Conservation (phyloP, 768 basidiomycete genomes). For the Pleurotus platypus region DNA sequence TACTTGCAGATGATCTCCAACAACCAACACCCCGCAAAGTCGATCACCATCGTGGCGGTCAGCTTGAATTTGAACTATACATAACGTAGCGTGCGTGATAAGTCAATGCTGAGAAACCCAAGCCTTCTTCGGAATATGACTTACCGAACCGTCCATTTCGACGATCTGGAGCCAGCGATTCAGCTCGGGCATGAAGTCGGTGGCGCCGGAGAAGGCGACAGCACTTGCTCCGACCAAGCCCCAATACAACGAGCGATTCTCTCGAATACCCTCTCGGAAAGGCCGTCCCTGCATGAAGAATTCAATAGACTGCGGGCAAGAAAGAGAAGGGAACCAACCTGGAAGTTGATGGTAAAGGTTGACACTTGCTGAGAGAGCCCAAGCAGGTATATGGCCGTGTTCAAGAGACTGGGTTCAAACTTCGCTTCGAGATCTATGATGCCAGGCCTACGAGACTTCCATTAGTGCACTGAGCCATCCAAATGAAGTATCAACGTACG, state of each 20-base stretch:
- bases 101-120: no score
- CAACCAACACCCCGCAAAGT: slow-evolving; percentile 86
- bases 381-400: slow-evolving; percentile 95
- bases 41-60: slow-evolving; percentile 77
- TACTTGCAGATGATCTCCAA: slow-evolving; percentile 82
- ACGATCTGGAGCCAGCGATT: slow-evolving; percentile 97
- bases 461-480: slow-evolving; percentile 7
- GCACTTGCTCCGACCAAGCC: slow-evolving; percentile 86
- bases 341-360: slow-evolving; percentile 98
- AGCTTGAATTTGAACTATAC: slow-evolving; percentile 79
- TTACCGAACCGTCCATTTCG: slow-evolving; percentile 74
- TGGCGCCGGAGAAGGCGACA: slow-evolving; percentile 92
- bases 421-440: slow-evolving; percentile 92
- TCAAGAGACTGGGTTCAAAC: slow-evolving; percentile 91
- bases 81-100: no score
- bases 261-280: slow-evolving; percentile 96
- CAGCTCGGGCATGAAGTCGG: slow-evolving; percentile 92
- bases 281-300: slow-evolving; percentile 71
- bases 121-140: slow-evolving; percentile 25
- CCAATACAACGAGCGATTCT: slow-evolving; percentile 91
- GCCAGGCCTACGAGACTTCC: slow-evolving; percentile 43
- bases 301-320: neutral
- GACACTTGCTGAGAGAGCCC: slow-evolving; percentile 97
- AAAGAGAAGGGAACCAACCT: slow-evolving; percentile 34
- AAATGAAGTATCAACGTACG: slow-evolving; percentile 42